These are phyloP conservation scores for Liriodendron chinense DNA, from an alignment of 164 flowering plant species.

Conservation along the genomic window DNA sequence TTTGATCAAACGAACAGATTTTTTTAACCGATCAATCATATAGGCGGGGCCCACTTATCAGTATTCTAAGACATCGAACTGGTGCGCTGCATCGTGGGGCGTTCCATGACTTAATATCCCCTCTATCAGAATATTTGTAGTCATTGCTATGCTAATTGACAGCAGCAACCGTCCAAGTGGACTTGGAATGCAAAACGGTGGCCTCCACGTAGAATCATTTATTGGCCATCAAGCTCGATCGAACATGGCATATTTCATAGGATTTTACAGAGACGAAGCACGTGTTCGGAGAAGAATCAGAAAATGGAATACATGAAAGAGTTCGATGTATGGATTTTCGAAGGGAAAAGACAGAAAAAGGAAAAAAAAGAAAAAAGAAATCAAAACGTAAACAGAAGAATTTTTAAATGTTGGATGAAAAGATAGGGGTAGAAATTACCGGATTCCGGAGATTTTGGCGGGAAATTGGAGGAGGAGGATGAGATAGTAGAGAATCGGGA, in stretches of 20 bases:
- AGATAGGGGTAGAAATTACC: slow-evolving; percentile 10
- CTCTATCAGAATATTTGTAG: neutral
- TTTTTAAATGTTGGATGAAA: neutral
- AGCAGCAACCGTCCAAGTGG: neutral
- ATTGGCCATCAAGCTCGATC: neutral
- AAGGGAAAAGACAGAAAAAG: too few species aligned
- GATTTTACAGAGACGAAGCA: neutral
- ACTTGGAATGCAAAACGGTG: neutral
- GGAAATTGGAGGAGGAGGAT: slow-evolving; percentile 17
- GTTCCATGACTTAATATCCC: too few species aligned
- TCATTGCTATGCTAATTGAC: neutral
- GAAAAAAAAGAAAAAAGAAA: neutral
- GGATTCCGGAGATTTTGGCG: slow-evolving; percentile 16
- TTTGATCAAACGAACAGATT: neutral
- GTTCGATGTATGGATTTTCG: neutral
- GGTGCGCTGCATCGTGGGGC: too few species aligned
- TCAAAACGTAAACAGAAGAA: neutral
- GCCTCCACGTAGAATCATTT: neutral
- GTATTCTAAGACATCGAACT: too few species aligned
- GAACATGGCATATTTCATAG: neutral
- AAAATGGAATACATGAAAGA: neutral
- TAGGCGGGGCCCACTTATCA: too few species aligned
- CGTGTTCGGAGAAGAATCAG: neutral
- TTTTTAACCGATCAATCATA: too few species aligned
- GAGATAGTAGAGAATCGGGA: slow-evolving; percentile 5